phyloP scores from a whole-genome alignment of 1,284 basidiomycete species.

The Marasmius oreades region DNA sequence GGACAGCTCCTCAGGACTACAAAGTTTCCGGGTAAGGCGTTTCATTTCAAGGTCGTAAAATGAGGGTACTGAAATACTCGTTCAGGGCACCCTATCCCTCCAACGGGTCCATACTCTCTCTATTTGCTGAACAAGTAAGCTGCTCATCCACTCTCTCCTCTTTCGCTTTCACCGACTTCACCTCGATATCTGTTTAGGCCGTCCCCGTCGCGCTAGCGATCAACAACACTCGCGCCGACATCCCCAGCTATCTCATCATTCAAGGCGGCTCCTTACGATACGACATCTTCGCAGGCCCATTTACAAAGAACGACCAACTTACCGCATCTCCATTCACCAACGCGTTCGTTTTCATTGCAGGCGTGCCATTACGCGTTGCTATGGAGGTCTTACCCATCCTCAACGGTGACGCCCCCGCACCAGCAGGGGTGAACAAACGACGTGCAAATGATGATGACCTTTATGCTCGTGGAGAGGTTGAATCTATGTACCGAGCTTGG shows the following conservation, averaged over 20 bases:
- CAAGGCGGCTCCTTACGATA: conserved; percentile 78
- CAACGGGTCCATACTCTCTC: conserved; percentile 56
- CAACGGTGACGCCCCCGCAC: conserved; percentile 33
- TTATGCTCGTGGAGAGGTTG: conserved; percentile 51
- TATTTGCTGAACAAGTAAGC: conserved; percentile 56
- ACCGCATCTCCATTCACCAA: conserved; percentile 66
- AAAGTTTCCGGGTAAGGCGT: conserved; percentile 52
- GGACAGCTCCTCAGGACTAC: conserved; percentile 72
- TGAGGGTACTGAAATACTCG: background rate
- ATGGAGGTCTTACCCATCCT: conserved; percentile 50
- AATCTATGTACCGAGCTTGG: conserved; percentile 50
- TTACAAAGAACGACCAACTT: conserved; percentile 78
- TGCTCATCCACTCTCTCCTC: background rate
- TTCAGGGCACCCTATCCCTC: conserved; percentile 61
- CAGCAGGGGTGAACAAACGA: conserved; percentile 34
- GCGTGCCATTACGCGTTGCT: conserved; percentile 46
- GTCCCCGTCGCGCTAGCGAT: conserved; percentile 52
- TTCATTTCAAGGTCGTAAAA: background rate
- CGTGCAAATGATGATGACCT: conserved; percentile 33
- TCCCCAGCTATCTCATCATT: conserved; percentile 67
- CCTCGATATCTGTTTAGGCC: conserved; percentile 31
- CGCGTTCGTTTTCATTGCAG: conserved; percentile 55
- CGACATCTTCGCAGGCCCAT: conserved; percentile 65
- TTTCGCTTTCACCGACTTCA: background rate
- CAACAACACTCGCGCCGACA: conserved; percentile 56